Evolutionary conservation across 176 grass and related monocot genomes (phyloP).

Genomic region (Luzula sylvatica): DNA sequence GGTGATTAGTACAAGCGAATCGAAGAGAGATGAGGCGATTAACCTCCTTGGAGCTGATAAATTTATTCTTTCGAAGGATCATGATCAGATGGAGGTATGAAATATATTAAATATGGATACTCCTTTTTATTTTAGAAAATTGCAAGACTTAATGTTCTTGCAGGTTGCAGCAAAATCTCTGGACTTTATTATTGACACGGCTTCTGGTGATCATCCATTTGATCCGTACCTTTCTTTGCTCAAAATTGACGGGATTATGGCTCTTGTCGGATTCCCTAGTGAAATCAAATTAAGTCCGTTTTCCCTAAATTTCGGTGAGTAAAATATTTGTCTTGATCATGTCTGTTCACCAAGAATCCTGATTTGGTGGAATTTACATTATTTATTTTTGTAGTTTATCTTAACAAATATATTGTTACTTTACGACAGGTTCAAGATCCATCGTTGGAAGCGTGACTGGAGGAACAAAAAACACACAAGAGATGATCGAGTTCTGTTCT

Average conservation of each 20-base stretch:
- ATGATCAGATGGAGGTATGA: constrained; percentile 10
- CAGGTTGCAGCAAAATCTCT: constrained; percentile 27
- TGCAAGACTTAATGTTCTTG: constrained; percentile 2
- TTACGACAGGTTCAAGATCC: constrained; percentile 9
- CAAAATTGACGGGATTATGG: constrained; percentile 30
- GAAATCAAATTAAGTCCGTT: constrained; percentile 24
- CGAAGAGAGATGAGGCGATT: constrained; percentile 31
- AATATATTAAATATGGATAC: neutral
- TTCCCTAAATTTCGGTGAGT: constrained; percentile 13
- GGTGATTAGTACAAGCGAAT: constrained; percentile 33
- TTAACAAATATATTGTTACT: constrained; percentile 3
- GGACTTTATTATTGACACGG: constrained; percentile 37
- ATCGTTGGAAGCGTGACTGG: constrained; percentile 17
- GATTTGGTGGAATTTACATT: neutral
- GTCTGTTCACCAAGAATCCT: no score
- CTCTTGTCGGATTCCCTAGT: constrained; percentile 30
- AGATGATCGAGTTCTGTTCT: constrained; percentile 23
- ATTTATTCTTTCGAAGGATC: constrained; percentile 19
- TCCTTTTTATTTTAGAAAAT: neutral
- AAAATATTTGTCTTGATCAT: neutral
- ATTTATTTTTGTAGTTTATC: neutral
- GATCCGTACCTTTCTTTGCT: constrained; percentile 39
- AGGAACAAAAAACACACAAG: constrained; percentile 13
- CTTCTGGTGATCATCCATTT: constrained; percentile 37
- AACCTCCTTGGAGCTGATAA: constrained; percentile 31